These are phyloP conservation scores for Nyssa sinensis DNA, from an alignment of 148 eudicot species.

Conservation along the genomic window DNA sequence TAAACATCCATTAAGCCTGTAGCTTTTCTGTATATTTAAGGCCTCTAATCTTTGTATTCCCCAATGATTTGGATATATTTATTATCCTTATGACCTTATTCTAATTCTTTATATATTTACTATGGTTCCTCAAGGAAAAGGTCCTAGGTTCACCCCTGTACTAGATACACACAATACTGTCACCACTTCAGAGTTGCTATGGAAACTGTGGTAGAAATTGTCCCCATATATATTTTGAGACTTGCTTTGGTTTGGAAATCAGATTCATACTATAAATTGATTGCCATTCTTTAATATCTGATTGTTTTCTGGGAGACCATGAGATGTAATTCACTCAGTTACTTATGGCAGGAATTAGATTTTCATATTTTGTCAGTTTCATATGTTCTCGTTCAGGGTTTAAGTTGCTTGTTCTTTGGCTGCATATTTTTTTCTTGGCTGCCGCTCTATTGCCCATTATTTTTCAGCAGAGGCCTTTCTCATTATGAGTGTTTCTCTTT, in stretches of 20 bases:
- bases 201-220: background rate
- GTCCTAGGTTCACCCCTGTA: too few relatives aligned
- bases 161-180: background rate
- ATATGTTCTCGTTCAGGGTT: background rate
- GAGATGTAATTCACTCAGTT: too few relatives aligned
- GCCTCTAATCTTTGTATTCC: too few relatives aligned
- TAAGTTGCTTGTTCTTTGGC: slow-evolving; percentile 3
- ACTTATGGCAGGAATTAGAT: background rate
- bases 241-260: background rate
- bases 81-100: too few relatives aligned
- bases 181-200: background rate
- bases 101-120: too few relatives aligned
- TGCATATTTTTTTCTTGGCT: slow-evolving; percentile 11
- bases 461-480: background rate
- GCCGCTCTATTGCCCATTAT: background rate
- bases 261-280: background rate
- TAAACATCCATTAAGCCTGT: too few relatives aligned
- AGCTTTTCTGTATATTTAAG: too few relatives aligned
- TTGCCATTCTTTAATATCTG: background rate
- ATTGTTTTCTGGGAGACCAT: background rate
- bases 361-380: background rate
- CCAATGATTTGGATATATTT: too few relatives aligned
- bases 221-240: background rate
- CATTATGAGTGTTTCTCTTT: background rate
- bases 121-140: too few relatives aligned